These are phyloP conservation scores for Sugiyamaella mastotermitis DNA, from an alignment of 805 yeast species.

Conservation along the genomic window DNA sequence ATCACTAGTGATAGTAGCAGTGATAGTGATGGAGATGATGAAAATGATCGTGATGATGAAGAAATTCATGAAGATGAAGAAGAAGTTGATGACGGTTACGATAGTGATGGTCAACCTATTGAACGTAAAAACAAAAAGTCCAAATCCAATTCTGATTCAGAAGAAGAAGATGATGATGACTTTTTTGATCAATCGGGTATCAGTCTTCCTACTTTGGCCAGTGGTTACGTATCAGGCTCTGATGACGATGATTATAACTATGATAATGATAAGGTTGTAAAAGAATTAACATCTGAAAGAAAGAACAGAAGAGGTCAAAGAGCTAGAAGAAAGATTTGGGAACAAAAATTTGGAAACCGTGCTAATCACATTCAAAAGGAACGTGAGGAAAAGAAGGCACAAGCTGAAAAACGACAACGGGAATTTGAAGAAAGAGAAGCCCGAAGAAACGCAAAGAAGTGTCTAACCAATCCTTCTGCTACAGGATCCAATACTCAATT, in stretches of 20 bases:
- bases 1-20: slow-evolving; percentile 1
- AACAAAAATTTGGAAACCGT: slow-evolving; percentile 69
- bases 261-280: slow-evolving; percentile 19
- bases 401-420: slow-evolving; percentile 50
- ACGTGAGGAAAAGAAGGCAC: slow-evolving; percentile 45
- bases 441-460: slow-evolving; percentile 13
- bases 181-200: slow-evolving; percentile 29
- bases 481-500: no score
- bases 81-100: slow-evolving; percentile 5
- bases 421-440: slow-evolving; percentile 62
- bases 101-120: slow-evolving; percentile 34
- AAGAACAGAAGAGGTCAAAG: slow-evolving; percentile 96
- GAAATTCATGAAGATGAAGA: slow-evolving; percentile 13
- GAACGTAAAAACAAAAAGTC: slow-evolving; percentile 41
- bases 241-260: slow-evolving; percentile 42
- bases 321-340: slow-evolving; percentile 97
- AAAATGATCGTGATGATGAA: slow-evolving; percentile 18
- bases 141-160: slow-evolving; percentile 24
- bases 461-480: not conserved
- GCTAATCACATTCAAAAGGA: slow-evolving; percentile 83
- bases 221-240: slow-evolving; percentile 81
- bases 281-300: slow-evolving; percentile 34
- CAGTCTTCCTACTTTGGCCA: slow-evolving; percentile 59
- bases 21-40: slow-evolving; percentile 12
- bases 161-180: slow-evolving; percentile 35